phyloP scores from a whole-genome alignment of 2,329 filamentous ascomycete genomes.

The Penicillium sp. region DNA sequence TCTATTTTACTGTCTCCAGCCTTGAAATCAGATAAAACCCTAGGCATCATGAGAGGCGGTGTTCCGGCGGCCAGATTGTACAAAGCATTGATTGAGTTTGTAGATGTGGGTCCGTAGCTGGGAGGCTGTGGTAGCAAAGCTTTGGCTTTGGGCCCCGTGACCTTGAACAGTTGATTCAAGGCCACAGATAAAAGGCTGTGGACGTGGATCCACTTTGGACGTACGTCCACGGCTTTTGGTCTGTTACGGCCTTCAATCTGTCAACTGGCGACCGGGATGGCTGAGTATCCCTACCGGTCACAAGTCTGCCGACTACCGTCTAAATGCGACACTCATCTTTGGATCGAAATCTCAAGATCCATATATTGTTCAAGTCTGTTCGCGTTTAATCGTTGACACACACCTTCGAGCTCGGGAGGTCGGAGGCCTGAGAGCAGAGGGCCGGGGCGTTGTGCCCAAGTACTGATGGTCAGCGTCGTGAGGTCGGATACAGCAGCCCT shows the following conservation, averaged over 20 bases:
- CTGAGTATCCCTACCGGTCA: constrained; percentile 1
- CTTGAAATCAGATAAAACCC: background rate
- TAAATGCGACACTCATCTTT: background rate
- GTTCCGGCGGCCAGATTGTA: background rate
- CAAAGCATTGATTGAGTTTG: too few relatives aligned
- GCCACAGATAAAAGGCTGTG: background rate
- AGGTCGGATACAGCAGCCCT: constrained; percentile 4
- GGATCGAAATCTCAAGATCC: background rate
- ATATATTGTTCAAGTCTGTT: constrained; percentile 4
- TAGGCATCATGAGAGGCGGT: too few relatives aligned
- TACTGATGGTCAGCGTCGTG: constrained; percentile 5
- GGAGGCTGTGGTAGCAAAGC: too few relatives aligned
- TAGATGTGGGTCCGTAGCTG: too few relatives aligned
- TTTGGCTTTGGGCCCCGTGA: constrained; percentile 4
- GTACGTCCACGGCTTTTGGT: constrained; percentile 9
- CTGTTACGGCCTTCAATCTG: constrained; percentile 5
- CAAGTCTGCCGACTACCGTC: constrained; percentile 1
- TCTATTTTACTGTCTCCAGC: background rate
- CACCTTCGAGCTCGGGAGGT: constrained; percentile 4
- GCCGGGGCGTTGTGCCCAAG: constrained; percentile 3
- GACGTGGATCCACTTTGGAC: constrained; percentile 5
- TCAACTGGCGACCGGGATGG: constrained; percentile 8
- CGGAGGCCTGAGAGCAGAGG: constrained; percentile 5
- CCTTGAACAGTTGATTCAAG: constrained; percentile 4
- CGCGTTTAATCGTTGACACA: too few relatives aligned